A percentile compares a stretch with the other conserved stretches of the same genome.
phyloP scores from a whole-genome alignment of 2,329 filamentous ascomycete genomes.

The Cadophora luteo-olivacea region DNA sequence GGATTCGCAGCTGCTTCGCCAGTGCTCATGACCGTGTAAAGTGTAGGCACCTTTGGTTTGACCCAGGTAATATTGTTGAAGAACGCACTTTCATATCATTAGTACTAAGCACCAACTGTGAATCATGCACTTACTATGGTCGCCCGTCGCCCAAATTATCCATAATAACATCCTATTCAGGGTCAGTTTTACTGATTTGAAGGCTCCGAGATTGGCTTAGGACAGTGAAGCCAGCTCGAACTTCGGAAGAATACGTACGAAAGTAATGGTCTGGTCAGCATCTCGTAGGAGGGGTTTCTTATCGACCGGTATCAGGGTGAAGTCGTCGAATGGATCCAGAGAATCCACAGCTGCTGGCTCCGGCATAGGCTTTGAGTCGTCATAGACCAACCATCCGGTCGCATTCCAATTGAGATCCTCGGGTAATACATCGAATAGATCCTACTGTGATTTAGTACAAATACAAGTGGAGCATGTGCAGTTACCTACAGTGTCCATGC shows the following conservation, averaged over 20 bases:
- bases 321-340: slow-evolving; percentile 76
- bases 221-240: not conserved
- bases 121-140: slow-evolving; percentile 59
- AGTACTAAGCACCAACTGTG: not conserved
- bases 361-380: slow-evolving; percentile 53
- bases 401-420: slow-evolving; percentile 70
- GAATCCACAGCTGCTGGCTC: slow-evolving; percentile 62
- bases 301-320: slow-evolving; percentile 73
- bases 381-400: slow-evolving; percentile 69
- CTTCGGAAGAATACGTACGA: slow-evolving; percentile 45
- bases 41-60: slow-evolving; percentile 67
- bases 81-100: slow-evolving; percentile 49
- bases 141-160: slow-evolving; percentile 71
- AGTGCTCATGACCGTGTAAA: slow-evolving; percentile 70
- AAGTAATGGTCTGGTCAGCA: slow-evolving; percentile 67
- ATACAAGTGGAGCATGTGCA: not conserved
- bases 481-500: slow-evolving; percentile 64
- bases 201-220: not conserved
- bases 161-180: slow-evolving; percentile 60
- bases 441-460: slow-evolving; percentile 45
- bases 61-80: slow-evolving; percentile 71
- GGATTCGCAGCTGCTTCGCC: slow-evolving; percentile 60
- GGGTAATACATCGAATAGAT: slow-evolving; percentile 70
- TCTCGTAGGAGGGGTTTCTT: slow-evolving; percentile 63
- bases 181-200: not conserved